phyloP scores from a whole-genome alignment of 139 green algal species.

The Ostreobium quekettii region DNA sequence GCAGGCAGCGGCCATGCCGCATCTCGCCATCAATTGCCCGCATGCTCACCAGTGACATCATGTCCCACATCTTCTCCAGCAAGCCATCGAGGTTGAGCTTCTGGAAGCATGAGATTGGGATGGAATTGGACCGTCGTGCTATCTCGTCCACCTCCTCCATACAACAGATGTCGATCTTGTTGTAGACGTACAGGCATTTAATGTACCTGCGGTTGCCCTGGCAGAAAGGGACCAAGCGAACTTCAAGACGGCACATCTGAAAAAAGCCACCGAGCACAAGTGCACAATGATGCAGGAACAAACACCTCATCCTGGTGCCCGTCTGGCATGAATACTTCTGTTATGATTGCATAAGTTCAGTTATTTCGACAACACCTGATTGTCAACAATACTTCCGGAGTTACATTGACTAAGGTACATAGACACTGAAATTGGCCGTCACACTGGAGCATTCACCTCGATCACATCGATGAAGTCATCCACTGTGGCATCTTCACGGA shows the following conservation, averaged over 20 bases:
- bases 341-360: slow-evolving; percentile 3
- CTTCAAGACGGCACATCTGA: slow-evolving; percentile 14
- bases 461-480: slow-evolving; percentile 98
- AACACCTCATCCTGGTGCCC: neutral
- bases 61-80: slow-evolving; percentile 88
- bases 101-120: slow-evolving; percentile 80
- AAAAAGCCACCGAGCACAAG: slow-evolving; percentile 1
- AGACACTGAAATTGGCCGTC: neutral
- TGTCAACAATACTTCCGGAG: neutral
- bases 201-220: slow-evolving; percentile 83
- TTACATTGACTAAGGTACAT: neutral
- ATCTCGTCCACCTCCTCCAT: slow-evolving; percentile 96
- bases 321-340: neutral
- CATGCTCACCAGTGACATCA: slow-evolving; percentile 78
- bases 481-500: slow-evolving; percentile 82
- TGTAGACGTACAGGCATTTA: slow-evolving; percentile 99
- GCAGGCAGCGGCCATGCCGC: no score
- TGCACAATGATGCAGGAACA: slow-evolving; percentile 12
- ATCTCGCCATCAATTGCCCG: no score
- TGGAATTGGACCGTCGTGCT: slow-evolving; percentile 57
- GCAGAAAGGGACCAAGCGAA: neutral
- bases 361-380: neutral
- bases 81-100: slow-evolving; percentile 90
- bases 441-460: slow-evolving; percentile 44
- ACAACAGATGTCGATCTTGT: slow-evolving; percentile 88